These are phyloP conservation scores for Auricularia cornea DNA, from an alignment of 768 basidiomycete species.

Conservation along the genomic window DNA sequence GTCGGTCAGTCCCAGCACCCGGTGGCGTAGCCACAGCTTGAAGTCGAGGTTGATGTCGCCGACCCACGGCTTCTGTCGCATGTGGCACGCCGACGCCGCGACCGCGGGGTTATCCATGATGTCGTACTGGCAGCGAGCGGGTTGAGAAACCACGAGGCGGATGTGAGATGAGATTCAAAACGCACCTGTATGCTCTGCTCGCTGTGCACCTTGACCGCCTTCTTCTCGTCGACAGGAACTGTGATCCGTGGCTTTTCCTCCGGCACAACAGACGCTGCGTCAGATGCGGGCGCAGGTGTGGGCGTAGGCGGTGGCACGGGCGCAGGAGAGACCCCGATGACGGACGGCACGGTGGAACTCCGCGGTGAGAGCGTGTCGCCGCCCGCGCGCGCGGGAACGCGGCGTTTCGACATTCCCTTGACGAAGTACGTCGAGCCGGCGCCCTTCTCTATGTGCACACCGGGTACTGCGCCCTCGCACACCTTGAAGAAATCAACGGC, in stretches of 20 bases:
- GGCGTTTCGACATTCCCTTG: neutral
- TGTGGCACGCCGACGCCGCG: neutral
- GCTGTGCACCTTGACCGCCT: neutral
- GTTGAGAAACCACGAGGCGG: neutral
- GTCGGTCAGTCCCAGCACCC: neutral
- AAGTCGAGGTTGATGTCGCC: neutral
- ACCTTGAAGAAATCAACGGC: neutral
- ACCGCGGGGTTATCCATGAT: neutral
- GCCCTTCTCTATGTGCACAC: neutral
- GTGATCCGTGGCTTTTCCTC: neutral
- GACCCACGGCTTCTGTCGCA: neutral
- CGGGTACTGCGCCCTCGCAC: neutral
- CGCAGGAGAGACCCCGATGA: neutral
- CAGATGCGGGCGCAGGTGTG: neutral
- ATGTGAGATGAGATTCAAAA: neutral
- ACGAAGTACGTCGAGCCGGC: neutral
- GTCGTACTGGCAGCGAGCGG: neutral
- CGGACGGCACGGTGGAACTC: too few relatives aligned
- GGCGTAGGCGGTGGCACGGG: neutral
- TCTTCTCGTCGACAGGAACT: neutral
- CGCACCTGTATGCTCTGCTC: neutral
- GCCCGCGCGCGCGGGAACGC: neutral
- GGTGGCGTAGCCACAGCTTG: neutral
- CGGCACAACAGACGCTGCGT: neutral
- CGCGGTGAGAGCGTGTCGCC: too few relatives aligned